These are phyloP conservation scores for Fusarium sp. DNA, from an alignment of 2,329 filamentous ascomycete species.

Conservation along the genomic window DNA sequence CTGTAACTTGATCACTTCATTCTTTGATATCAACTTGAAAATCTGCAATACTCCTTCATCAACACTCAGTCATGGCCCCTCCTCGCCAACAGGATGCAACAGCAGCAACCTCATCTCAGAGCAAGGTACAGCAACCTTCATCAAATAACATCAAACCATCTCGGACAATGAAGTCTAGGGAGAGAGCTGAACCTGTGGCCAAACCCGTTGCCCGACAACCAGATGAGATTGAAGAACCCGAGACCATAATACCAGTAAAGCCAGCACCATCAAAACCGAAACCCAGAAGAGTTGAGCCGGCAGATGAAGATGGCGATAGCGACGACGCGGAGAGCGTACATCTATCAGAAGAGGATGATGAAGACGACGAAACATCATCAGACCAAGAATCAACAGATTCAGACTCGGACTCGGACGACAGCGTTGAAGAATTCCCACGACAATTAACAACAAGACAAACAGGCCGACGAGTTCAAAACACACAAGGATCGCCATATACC, in stretches of 20 bases:
- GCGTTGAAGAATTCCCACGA: slow-evolving; percentile 21
- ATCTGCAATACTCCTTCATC: not conserved
- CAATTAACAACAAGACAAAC: slow-evolving; percentile 24
- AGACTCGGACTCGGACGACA: slow-evolving; percentile 25
- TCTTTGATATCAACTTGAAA: not conserved
- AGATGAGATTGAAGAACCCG: slow-evolving; percentile 35
- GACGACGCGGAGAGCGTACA: slow-evolving; percentile 37
- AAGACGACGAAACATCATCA: slow-evolving; percentile 20
- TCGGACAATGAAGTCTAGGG: slow-evolving; percentile 2
- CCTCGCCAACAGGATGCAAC: slow-evolving; percentile 6
- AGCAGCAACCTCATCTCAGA: slow-evolving; percentile 17
- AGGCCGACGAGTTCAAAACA: slow-evolving; percentile 4
- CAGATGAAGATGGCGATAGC: slow-evolving; percentile 18
- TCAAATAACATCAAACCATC: slow-evolving; percentile 6
- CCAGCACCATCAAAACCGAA: slow-evolving; percentile 8
- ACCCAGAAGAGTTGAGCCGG: slow-evolving; percentile 15
- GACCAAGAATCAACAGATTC: slow-evolving; percentile 29
- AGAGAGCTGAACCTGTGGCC: not conserved
- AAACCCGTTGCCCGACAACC: slow-evolving; percentile 14
- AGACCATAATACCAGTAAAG: slow-evolving; percentile 14
- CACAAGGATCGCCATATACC: slow-evolving; percentile 18
- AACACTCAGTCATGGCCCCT: slow-evolving; percentile 15
- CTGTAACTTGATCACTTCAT: not conserved
- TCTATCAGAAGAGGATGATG: slow-evolving; percentile 30
- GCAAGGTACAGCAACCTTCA: slow-evolving; percentile 2